phyloP scores from a whole-genome alignment of 31 red algal species.

The Asparagopsis taxiformis region DNA sequence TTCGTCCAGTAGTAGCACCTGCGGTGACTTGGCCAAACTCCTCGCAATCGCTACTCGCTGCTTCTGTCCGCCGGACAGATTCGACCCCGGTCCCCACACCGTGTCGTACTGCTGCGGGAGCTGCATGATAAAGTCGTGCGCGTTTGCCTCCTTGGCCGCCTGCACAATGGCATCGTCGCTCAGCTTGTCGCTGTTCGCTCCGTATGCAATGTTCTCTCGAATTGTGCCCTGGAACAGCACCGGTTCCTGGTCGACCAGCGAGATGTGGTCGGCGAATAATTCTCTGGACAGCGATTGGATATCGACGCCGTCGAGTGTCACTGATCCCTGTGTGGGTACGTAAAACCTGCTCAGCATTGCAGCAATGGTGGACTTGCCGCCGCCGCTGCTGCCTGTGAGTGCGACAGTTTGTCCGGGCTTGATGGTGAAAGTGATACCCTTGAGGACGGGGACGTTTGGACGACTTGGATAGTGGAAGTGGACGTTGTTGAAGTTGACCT shows the following conservation, averaged over 20 bases:
- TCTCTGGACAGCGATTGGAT: constrained; percentile 51
- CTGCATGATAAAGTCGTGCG: constrained; percentile 82
- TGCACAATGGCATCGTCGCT: constrained; percentile 56
- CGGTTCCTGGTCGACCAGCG: constrained; percentile 80
- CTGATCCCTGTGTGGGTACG: constrained; percentile 51
- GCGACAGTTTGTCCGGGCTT: constrained; percentile 82
- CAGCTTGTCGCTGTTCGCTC: constrained; percentile 44
- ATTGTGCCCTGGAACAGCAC: constrained; percentile 89
- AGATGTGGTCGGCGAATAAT: constrained; percentile 52
- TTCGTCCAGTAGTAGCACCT: constrained; percentile 87
- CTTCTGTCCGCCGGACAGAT: constrained; percentile 89
- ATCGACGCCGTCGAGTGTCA: constrained; percentile 74
- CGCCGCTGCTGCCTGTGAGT: constrained; percentile 81
- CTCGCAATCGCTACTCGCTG: constrained; percentile 96
- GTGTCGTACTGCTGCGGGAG: constrained; percentile 78
- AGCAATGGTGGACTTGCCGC: constrained; percentile 91
- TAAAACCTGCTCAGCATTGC: constrained; percentile 86
- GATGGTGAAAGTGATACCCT: constrained; percentile 74
- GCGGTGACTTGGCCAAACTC: constrained; percentile 74
- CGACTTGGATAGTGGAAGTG: constrained; percentile 86
- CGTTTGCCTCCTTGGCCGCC: constrained; percentile 86
- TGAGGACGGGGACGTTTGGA: constrained; percentile 64
- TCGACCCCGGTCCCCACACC: constrained; percentile 64
- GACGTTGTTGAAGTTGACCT: constrained; percentile 68
- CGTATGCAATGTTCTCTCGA: constrained; percentile 89